Evolutionary conservation across 306 rosid species (phyloP).

Genomic region (Malus sylvestris): DNA sequence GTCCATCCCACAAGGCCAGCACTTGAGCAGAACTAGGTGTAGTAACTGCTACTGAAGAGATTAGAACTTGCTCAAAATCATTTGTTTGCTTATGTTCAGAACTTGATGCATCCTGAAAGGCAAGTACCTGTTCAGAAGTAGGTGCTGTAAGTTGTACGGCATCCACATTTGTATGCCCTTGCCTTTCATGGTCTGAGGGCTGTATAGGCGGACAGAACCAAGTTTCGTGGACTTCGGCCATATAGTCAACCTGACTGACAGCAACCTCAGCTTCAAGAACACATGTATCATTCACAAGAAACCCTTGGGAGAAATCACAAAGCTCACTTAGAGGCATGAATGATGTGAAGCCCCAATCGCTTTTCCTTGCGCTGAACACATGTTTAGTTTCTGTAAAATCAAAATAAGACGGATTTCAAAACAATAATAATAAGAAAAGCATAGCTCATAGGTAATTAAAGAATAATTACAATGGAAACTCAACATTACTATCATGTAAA

Average conservation of each 20-base stretch:
- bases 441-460: background rate
- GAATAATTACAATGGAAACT: background rate
- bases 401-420: background rate
- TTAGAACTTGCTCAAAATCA: background rate
- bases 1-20: background rate
- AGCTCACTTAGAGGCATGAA: constrained; percentile 17
- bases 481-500: background rate
- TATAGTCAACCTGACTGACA: constrained; percentile 8
- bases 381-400: constrained; percentile 7
- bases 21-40: background rate
- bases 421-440: background rate
- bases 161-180: background rate
- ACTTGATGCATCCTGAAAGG: background rate
- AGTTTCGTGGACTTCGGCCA: background rate
- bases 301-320: background rate
- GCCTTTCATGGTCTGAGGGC: background rate
- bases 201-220: background rate
- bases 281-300: constrained; percentile 4
- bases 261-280: constrained; percentile 18
- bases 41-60: background rate
- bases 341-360: constrained; percentile 18
- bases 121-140: background rate
- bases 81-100: background rate
- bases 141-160: background rate
- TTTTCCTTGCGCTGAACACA: background rate